Evolutionary conservation across 164 flowering plant genomes (phyloP).

Genomic region (Paratinospora sagittata): DNA sequence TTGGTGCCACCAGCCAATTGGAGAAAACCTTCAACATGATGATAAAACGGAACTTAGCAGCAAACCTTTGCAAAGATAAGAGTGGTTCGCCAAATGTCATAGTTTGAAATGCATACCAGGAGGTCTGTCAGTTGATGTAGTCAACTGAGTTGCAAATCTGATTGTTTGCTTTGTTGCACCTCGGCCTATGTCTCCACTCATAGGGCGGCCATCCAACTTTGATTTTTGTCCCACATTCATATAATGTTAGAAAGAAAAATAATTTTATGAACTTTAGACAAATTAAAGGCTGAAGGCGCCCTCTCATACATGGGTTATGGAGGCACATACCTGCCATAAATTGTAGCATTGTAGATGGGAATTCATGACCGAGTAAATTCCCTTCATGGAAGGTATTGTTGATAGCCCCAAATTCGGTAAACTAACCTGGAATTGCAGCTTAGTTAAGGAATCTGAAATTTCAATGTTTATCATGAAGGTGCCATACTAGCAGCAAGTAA

Average conservation of each 20-base stretch:
- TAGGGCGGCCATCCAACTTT: conserved; percentile 94
- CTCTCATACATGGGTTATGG: not conserved
- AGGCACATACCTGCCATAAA: conserved; percentile 68
- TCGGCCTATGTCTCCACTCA: conserved; percentile 93
- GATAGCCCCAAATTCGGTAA: conserved; percentile 54
- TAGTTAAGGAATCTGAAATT: not conserved
- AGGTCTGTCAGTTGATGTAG: conserved; percentile 48
- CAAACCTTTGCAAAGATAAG: not conserved
- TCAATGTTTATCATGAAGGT: not conserved
- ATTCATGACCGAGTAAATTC: conserved; percentile 55
- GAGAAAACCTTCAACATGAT: conserved; percentile 54
- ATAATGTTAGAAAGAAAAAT: not conserved
- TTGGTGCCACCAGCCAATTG: conserved; percentile 92
- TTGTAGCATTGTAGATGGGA: conserved; percentile 51
- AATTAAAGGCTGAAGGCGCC: conserved; percentile 2
- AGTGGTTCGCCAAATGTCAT: not conserved
- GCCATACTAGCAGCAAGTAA: not conserved
- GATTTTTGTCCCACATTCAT: conserved; percentile 3
- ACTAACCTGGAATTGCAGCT: conserved; percentile 49
- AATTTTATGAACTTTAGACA: not conserved
- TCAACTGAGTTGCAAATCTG: conserved; percentile 55
- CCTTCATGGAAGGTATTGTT: conserved; percentile 45
- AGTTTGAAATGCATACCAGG: conserved; percentile 33
- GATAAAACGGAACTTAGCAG: not conserved
- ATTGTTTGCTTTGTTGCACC: conserved; percentile 79